Percentiles rank a stretch among this genome's conserved stretches.
These are phyloP conservation scores for Parvularia atlantis DNA, from an alignment of 78 protist genomes.

Conservation along the genomic window DNA sequence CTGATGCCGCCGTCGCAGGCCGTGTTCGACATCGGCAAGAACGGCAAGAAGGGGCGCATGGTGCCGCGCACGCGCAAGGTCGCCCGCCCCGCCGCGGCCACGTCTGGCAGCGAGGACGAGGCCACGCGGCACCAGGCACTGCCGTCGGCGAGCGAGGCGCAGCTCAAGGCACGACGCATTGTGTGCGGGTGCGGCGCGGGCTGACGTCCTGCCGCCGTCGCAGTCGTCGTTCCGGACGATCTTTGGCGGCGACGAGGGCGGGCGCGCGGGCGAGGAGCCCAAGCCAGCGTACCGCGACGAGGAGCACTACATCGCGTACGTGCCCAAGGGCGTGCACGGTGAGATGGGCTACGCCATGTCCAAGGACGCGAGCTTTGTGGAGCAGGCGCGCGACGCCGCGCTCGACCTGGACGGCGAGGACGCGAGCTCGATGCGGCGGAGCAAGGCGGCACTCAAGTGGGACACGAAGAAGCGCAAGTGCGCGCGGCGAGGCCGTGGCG, in stretches of 20 bases:
- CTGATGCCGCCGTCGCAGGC: conserved; percentile 30
- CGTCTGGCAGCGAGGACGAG: neutral
- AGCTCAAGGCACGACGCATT: neutral
- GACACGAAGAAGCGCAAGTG: neutral
- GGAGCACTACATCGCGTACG: conserved; percentile 9
- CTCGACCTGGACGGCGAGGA: conserved; percentile 22
- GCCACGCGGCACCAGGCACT: no score
- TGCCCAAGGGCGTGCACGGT: neutral
- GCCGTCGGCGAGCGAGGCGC: neutral
- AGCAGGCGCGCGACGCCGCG: neutral
- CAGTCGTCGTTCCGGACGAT: neutral
- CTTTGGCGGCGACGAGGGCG: neutral
- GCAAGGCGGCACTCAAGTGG: neutral
- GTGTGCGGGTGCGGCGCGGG: neutral
- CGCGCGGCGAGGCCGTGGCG: neutral
- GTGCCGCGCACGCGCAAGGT: conserved; percentile 20
- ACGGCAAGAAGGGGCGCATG: neutral
- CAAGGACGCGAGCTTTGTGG: neutral
- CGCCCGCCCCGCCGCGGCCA: neutral
- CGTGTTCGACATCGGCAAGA: conserved; percentile 35
- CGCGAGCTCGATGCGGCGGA: neutral
- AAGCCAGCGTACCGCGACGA: neutral
- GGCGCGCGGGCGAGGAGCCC: neutral
- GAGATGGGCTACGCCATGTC: conserved; percentile 6
- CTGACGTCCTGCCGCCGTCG: neutral